Evolutionary conservation across 768 basidiomycete species (phyloP).

Genomic region (Mycena chlorophos): DNA sequence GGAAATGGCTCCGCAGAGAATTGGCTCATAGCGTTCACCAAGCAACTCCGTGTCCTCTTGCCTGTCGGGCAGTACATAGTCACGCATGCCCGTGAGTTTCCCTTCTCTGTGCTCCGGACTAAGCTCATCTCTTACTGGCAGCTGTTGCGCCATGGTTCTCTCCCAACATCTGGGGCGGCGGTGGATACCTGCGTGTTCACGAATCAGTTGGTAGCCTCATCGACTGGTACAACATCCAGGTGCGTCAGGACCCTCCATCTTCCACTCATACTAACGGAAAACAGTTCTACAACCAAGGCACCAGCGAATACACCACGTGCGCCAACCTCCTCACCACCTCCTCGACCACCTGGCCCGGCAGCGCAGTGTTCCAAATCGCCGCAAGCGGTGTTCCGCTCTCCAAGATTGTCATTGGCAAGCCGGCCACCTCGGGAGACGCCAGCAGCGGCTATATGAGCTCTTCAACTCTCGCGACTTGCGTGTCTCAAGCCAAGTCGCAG

Average conservation of each 20-base stretch:
- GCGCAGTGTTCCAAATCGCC: constrained; percentile 45
- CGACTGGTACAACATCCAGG: constrained; percentile 65
- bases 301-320: constrained; percentile 65
- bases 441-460: constrained; percentile 39
- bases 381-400: constrained; percentile 44
- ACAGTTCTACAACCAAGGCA: constrained; percentile 55
- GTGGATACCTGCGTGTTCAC: constrained; percentile 59
- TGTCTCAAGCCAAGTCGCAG: constrained; percentile 15
- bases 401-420: constrained; percentile 66
- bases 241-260: constrained; percentile 28
- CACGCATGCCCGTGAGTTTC: constrained; percentile 53
- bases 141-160: constrained; percentile 55
- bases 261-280: neutral
- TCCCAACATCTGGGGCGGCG: constrained; percentile 41
- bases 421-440: constrained; percentile 39
- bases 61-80: constrained; percentile 52
- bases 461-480: constrained; percentile 26
- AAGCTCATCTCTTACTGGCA: constrained; percentile 14
- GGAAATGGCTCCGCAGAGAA: constrained; percentile 54
- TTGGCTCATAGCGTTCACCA: constrained; percentile 58
- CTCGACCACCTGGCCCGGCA: constrained; percentile 47
- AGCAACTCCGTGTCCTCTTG: constrained; percentile 47
- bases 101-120: neutral
- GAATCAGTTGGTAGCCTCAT: constrained; percentile 54
- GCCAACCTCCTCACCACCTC: constrained; percentile 51